Evolutionary conservation across 1,284 basidiomycete genomes (phyloP).

Genomic region (Ganoderma leucocontextum): DNA sequence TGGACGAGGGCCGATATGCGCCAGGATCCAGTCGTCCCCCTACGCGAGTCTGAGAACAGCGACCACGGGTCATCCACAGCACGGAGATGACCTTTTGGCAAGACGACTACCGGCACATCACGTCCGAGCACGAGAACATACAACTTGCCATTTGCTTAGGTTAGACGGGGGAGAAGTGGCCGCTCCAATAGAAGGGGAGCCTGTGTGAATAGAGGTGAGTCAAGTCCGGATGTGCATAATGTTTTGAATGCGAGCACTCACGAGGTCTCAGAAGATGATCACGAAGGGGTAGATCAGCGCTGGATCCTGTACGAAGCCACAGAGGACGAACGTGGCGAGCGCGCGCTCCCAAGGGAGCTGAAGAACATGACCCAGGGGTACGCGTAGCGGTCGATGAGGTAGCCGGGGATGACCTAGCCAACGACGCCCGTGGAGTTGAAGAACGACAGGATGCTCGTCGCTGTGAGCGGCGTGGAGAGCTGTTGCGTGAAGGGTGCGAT

Average conservation of each 20-base stretch:
- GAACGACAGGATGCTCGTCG: slow-evolving; percentile 38
- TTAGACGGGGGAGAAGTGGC: slow-evolving; percentile 39
- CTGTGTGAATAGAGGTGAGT: not conserved
- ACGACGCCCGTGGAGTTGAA: slow-evolving; percentile 40
- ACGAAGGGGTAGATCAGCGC: slow-evolving; percentile 38
- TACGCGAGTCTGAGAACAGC: no score
- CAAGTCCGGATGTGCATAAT: not conserved
- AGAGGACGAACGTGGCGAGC: slow-evolving; percentile 40
- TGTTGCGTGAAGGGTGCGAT: slow-evolving; percentile 39
- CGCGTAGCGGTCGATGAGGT: slow-evolving; percentile 38
- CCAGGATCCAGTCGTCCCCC: no score
- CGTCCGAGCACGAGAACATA: no score
- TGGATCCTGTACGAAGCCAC: slow-evolving; percentile 40
- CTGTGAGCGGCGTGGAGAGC: slow-evolving; percentile 37
- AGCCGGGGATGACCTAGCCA: slow-evolving; percentile 38
- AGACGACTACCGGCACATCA: no score
- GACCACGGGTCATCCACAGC: no score
- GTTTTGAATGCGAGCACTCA: slow-evolving; percentile 19
- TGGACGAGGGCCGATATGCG: no score
- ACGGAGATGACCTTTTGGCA: no score
- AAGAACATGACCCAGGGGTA: slow-evolving; percentile 41
- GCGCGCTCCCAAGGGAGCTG: slow-evolving; percentile 37
- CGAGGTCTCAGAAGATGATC: slow-evolving; percentile 40
- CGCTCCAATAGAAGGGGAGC: slow-evolving; percentile 32
- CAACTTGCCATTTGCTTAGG: no score